Base-by-base conservation (phyloP, 164 flowering plant genomes). In the Stephania japonica region DNA sequence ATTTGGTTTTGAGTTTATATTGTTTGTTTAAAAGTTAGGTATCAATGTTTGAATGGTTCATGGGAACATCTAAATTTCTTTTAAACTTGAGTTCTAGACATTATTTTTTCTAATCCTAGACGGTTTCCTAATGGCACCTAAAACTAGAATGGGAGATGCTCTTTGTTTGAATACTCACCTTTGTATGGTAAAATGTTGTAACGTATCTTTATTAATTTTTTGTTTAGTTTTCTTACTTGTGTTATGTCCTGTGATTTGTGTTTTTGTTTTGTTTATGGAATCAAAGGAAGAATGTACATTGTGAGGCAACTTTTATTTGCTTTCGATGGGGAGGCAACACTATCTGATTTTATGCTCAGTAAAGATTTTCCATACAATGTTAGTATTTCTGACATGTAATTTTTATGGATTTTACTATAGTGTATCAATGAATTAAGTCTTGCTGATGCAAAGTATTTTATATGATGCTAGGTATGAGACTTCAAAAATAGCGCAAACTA, bases 281-380 rank as follows among this genome's bases (percentile, higher is more conserved):
- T n/a, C n/a, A n/a, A n/a, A n/a, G n/a, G n/a, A n/a, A n/a, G n/a
- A n/a, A n/a, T n/a, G n/a, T n/a, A n/a, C n/a, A n/a, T n/a, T n/a
- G n/a, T n/a, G n/a, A n/a, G n/a, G n/a, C n/a, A n/a, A n/a, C n/a
- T n/a, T n/a, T n/a, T n/a, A n/a, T n/a, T n/a, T n/a, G n/a, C n/a
- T n/a, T n/a, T n/a, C 73, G 98, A 95, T 86, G 99, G 99, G 73
- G 90, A 90, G 72, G 76, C 87, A 25, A 95, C 99, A n/a, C 93
- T 95, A 65, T 74, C 87, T 59, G 98, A 91, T 86, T 80, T 95
- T 77, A 79, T 93, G 84, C 83, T 79, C 79, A 95, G 98, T 74
- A 90, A 84, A 88, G 99, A 93, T 21, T 95, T 95, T 70, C 99
- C 99, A 38, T 95, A 93, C 83, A 95, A 95, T 89, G 99, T 93